A percentile compares a stretch with the other conserved stretches of the same genome.
Conservation (phyloP, 2,329 filamentous ascomycete species). For the Daldinia sp. region DNA sequence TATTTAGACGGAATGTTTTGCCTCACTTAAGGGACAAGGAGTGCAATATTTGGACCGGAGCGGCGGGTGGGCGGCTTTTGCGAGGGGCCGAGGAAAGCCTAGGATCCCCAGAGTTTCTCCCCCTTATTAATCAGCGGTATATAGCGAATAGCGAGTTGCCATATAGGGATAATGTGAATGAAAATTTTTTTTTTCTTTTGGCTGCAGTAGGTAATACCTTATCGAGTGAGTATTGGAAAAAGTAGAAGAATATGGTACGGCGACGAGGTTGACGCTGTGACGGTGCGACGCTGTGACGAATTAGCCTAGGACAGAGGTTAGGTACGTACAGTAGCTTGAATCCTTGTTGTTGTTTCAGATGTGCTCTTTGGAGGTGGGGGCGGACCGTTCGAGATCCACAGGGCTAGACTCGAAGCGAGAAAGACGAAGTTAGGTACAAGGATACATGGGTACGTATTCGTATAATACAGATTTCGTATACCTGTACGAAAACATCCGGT, state of each 20-base stretch:
- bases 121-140: conserved; percentile 4
- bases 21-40: conserved; percentile 37
- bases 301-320: background rate
- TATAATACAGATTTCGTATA: conserved; percentile 6
- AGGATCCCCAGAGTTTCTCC: conserved; percentile 8
- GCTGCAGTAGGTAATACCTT: background rate
- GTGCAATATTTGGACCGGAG: conserved; percentile 38
- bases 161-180: conserved; percentile 23
- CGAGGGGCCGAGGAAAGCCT: background rate
- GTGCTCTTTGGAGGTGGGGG: conserved; percentile 31
- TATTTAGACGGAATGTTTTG: conserved; percentile 14
- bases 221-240: background rate
- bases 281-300: conserved; percentile 38
- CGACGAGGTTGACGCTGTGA: background rate
- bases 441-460: conserved; percentile 4
- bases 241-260: background rate
- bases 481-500: background rate
- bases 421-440: background rate
- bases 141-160: conserved; percentile 4
- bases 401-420: conserved; percentile 34
- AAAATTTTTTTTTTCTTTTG: background rate
- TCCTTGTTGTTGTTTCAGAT: conserved; percentile 48
- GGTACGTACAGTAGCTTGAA: conserved; percentile 20
- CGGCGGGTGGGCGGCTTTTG: conserved; percentile 26
- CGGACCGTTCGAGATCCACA: conserved; percentile 39